Percentiles rank a stretch among this genome's conserved stretches.
phyloP scores from a whole-genome alignment of 768 basidiomycete species.

The Collybia sp. region DNA sequence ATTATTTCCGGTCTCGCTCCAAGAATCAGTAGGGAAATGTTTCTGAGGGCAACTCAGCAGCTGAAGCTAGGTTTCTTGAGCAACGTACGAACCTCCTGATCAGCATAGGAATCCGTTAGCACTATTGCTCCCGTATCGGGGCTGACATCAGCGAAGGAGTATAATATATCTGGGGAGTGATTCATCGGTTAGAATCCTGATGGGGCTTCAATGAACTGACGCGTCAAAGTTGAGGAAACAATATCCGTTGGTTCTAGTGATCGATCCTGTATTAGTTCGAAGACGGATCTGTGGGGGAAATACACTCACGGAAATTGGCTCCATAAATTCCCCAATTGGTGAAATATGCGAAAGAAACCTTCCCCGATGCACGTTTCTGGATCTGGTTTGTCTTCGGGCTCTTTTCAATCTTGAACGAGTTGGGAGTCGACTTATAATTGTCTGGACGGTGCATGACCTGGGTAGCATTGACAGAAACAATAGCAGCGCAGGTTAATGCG shows the following conservation, averaged over 20 bases:
- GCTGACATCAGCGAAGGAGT: conserved; percentile 75
- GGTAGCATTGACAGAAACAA: conserved; percentile 30
- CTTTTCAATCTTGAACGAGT: conserved; percentile 24
- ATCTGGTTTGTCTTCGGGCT: conserved; percentile 34
- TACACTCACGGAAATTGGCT: conserved; percentile 52
- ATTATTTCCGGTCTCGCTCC: conserved; percentile 73
- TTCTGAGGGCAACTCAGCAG: conserved; percentile 35
- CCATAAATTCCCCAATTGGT: conserved; percentile 66
- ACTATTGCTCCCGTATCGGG: conserved; percentile 54
- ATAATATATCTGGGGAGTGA: conserved; percentile 47
- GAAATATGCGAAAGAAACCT: conserved; percentile 47
- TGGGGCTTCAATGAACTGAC: conserved; percentile 23
- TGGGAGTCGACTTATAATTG: conserved; percentile 36
- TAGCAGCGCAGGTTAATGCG: conserved; percentile 13
- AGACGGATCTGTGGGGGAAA: conserved; percentile 1
- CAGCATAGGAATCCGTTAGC: conserved; percentile 73
- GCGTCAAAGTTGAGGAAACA: conserved; percentile 55
- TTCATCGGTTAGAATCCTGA: not conserved
- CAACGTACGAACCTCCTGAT: conserved; percentile 46
- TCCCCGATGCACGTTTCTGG: conserved; percentile 32
- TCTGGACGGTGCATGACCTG: conserved; percentile 51
- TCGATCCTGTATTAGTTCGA: conserved; percentile 2
- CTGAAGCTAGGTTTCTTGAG: not conserved
- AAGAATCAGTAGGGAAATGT: conserved; percentile 68
- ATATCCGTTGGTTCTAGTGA: conserved; percentile 61